phyloP scores from a whole-genome alignment of 176 grass and related monocot species.

The Calamus simplicifolius region DNA sequence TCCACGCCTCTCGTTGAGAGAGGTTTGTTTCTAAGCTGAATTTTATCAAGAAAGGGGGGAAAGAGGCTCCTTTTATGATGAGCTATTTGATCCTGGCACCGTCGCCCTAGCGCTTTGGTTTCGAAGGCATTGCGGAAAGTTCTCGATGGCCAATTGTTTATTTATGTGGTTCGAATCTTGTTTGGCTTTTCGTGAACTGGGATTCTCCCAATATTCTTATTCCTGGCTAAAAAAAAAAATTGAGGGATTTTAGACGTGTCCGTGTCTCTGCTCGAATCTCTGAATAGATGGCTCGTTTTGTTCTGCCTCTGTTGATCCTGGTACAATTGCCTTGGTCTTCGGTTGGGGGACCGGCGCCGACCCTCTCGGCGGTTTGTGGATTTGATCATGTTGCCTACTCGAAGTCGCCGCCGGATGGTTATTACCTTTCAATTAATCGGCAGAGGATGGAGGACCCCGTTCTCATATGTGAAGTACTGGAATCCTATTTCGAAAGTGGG shows the following conservation, averaged over 20 bases:
- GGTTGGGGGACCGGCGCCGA: conserved; percentile 19
- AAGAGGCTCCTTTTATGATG: no score
- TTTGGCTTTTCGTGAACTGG: neutral
- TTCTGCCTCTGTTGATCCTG: conserved; percentile 32
- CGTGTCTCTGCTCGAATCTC: neutral
- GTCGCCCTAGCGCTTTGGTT: no score
- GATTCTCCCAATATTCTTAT: neutral
- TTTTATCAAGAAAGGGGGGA: no score
- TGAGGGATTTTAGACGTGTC: neutral
- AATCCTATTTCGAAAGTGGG: conserved; percentile 43
- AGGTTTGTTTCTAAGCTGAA: no score
- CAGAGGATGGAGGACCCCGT: conserved; percentile 39
- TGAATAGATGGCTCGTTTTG: conserved; percentile 1
- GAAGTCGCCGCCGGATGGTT: conserved; percentile 22
- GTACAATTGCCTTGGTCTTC: conserved; percentile 29
- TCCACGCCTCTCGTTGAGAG: no score
- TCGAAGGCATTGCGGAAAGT: no score
- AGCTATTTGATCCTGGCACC: no score
- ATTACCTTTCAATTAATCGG: conserved; percentile 47
- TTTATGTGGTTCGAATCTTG: no score
- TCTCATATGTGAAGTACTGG: conserved; percentile 54
- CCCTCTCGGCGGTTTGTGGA: conserved; percentile 45
- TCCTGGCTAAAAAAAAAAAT: neutral
- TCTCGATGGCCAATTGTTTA: no score
- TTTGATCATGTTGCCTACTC: conserved; percentile 40